Evolutionary conservation across 2,329 filamentous ascomycete genomes (phyloP), one percentile per base, ranked within the genome.

Genomic region (Diatrype stigma): DNA sequence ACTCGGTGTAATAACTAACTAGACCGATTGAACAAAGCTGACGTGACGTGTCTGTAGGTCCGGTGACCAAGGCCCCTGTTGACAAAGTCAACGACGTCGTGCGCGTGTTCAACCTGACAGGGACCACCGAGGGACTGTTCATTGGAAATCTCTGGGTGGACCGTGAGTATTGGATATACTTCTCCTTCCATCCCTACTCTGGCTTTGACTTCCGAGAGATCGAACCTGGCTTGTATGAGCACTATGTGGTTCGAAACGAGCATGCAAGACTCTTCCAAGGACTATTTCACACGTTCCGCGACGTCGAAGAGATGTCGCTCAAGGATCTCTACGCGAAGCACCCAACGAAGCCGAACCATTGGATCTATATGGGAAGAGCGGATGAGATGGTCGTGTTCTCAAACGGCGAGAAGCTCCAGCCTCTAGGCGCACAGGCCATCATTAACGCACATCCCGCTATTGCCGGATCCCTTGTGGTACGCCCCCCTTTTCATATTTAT

Each of bases 171-270:
- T 69, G 66, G 66, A 58, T 56, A 28, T 69, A 62, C 59, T 67
- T 69, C 38, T 51, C 56, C 40, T 69, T 69, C 22, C 67, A 69
- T 37, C 67, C 67, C 0, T 66, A 60, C 42, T 67, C 67, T 0
- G 67, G 67, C 2, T 69, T 69, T 12, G 67, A 68, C 48, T 68
- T 68, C 42, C 66, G 59, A 28, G 59, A 67, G 47, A 37, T 69
- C 0, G 63, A 68, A 6, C 48, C 58, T 0, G 65, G 58, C 7
- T 54, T 60, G 0, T 69, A 58, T 10, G 67, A 69, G 37, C 67
- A 69, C 17, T 68, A 66, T 65, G 57, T 66, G 0, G 60, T 65
- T 28, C 60, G 63, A 0, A 67, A 67, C 28, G 58, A 67, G 26
- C 55, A 67, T 17, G 63, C 42, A 56, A 37, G 51, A 1, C 47